Evolutionary conservation across 208 protist species (phyloP), one percentile per base, ranked within the genome.

Genomic region (Leptomonas pyrrhocoris): DNA sequence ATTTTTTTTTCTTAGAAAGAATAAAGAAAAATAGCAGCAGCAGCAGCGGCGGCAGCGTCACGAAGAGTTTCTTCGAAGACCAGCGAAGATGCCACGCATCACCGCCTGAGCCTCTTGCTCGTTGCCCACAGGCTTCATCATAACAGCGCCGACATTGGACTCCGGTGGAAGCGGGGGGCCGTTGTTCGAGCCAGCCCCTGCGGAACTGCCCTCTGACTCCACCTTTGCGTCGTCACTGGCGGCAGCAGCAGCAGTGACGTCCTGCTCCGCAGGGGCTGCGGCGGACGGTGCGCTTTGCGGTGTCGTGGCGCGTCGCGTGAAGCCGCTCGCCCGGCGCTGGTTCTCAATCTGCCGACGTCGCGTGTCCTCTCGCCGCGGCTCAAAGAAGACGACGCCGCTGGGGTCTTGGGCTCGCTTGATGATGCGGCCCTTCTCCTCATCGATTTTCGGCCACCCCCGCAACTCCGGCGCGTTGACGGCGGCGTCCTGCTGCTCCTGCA

Each of bases 311-410:
- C 54, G 65, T 2, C 65, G 51, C 12, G 62, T 59, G 49, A 73
- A 64, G 23, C 42, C 38, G 46, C 31, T 71, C 43, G 43, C 63
- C 27, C 56, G 60, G 19, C 70, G 79, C 53, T 81, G 61, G 50
- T 84, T 84, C 4, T 71, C 43, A 48, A 89, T 64, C 72, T 92
- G 83, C n/a, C 85, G 81, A 13, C 54, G 60, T 9, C 74, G 70
- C 1, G 50, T 61, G 53, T 91, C 78, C n/a, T 80, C 81, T 19
- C 54, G 58, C 5, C 59, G 67, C 4, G 89, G 89, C 67, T 95
- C 89, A 60, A 84, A 95, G 67, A 85, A 87, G 18, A 87, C 77
- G 6, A 95, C 68, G 0, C 89, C 89, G 1, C 73, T 53, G 15
- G 89, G 89, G 58, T 93, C 84, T 43, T 90, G 80, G 0, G 83